Evolutionary conservation across 2,329 filamentous ascomycete species (phyloP), one percentile per base, ranked within the genome.

Genomic region (Plectosphaerella sp.): DNA sequence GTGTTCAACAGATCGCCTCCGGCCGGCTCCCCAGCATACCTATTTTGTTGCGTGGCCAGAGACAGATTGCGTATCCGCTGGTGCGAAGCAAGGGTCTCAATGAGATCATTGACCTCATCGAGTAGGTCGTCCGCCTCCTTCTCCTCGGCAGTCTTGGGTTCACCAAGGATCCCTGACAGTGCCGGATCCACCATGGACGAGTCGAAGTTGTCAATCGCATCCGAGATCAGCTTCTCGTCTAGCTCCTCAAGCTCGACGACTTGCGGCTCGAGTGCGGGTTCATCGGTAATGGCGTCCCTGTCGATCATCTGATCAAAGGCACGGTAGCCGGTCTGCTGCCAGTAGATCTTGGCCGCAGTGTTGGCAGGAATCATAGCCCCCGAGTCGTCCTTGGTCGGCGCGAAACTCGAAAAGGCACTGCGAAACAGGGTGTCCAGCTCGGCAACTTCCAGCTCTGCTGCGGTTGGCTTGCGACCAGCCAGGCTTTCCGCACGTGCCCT

Each of bases 371-470:
- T 75, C 52, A 91, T 75, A 6, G 89, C 86, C 12, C 79, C 82
- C 3, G 87, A 79, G 62, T 92, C 85, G 65, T 93, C 89, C 59
- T 82, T 86, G 49, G 80, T 84, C 0, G 89, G 89, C 6, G 89
- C 89, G 65, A 92, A 93, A 62, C 86, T 88, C 1, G 87, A 91
- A 66, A 91, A 93, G 1, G 86, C 88, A 51, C 86, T 83, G 28
- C 87, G 80, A 63, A 92, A 93, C 10, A 92, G 72, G 0, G 85
- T 79, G 59, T 92, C 88, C 69, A 91, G 82, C 64, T 87, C 87
- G 4, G 82, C 80, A 59, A 82, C 74, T 62, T 88, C 77, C 1
- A 81, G 63, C 57, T 86, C 82, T 1, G 71, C 70, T 5, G 73
- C 67, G 2, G 79, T 78, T 5, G 78, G 79, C 67, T 84, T 81